phyloP scores from a whole-genome alignment of 306 rosid species.

The Rubus parviflorus region DNA sequence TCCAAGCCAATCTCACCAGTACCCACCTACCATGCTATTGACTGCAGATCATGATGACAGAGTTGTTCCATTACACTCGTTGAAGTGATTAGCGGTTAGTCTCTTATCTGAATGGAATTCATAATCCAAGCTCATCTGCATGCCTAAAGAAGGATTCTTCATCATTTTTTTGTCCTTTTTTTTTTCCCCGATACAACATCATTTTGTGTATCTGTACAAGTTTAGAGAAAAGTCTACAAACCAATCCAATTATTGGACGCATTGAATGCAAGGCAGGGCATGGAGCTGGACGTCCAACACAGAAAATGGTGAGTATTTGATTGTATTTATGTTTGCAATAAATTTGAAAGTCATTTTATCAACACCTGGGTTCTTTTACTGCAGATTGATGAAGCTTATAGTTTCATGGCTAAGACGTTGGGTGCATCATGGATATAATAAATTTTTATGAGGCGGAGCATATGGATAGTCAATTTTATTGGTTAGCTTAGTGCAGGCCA shows the following conservation, averaged over 20 bases:
- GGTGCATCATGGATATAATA: constrained; percentile 47
- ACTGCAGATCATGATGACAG: constrained; percentile 99
- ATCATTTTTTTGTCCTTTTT: not conserved
- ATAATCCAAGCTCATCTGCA: not conserved
- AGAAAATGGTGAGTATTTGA: constrained; percentile 57
- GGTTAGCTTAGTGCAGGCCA: too few relatives aligned
- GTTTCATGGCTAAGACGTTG: constrained; percentile 61
- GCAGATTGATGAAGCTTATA: constrained; percentile 59
- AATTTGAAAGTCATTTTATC: not conserved
- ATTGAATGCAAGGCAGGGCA: constrained; percentile 92
- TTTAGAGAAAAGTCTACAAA: constrained; percentile 75
- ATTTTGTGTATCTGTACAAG: constrained; percentile 29
- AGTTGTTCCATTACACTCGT: constrained; percentile 85
- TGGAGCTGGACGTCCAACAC: constrained; percentile 82
- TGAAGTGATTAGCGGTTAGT: constrained; percentile 88
- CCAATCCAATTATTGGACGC: constrained; percentile 87
- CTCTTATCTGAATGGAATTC: not conserved
- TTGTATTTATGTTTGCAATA: not conserved
- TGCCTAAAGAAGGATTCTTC: not conserved
- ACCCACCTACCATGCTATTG: constrained; percentile 86
- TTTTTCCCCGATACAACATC: not conserved
- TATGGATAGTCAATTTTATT: not conserved
- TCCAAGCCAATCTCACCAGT: constrained; percentile 50
- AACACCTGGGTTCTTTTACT: not conserved
- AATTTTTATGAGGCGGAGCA: not conserved